phyloP scores from a whole-genome alignment of 371 early-diverging fungal genomes.

The Rhizomucor pusillus region DNA sequence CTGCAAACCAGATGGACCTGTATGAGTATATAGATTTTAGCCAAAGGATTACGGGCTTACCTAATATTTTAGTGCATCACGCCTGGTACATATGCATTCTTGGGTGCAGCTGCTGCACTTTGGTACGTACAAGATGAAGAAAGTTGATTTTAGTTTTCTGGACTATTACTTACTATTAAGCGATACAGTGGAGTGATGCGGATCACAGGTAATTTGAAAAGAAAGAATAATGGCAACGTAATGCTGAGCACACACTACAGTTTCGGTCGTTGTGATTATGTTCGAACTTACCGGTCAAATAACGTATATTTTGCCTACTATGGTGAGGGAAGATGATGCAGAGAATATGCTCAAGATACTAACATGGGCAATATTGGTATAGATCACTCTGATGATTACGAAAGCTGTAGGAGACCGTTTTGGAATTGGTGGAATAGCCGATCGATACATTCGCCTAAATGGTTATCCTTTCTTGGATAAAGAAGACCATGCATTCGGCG shows the following conservation, averaged over 20 bases:
- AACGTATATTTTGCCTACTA: conserved; percentile 88
- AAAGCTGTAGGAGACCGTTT: conserved; percentile 87
- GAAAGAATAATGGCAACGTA: too few relatives aligned
- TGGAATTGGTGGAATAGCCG: conserved; percentile 82
- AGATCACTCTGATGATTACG: conserved; percentile 85
- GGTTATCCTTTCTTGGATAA: conserved; percentile 89
- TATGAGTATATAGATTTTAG: conserved; percentile 13
- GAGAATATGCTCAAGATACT: background rate
- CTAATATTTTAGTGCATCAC: conserved; percentile 69
- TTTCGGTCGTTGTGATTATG: conserved; percentile 89
- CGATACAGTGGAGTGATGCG: conserved; percentile 61
- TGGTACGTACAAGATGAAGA: conserved; percentile 43
- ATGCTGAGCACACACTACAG: conserved; percentile 28
- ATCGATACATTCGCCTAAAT: conserved; percentile 79
- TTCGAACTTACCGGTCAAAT: conserved; percentile 95
- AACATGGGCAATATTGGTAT: background rate
- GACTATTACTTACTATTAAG: background rate
- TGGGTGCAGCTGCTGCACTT: conserved; percentile 94
- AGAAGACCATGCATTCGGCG: conserved; percentile 67
- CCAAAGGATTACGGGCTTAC: too few relatives aligned
- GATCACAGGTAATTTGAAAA: conserved; percentile 51
- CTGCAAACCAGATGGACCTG: conserved; percentile 75
- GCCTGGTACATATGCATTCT: conserved; percentile 94
- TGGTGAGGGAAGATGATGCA: conserved; percentile 51
- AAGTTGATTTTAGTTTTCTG: too few relatives aligned